These are phyloP conservation scores for Dactylellina leptospora DNA, from an alignment of 2,329 filamentous ascomycete genomes.

Conservation along the genomic window DNA sequence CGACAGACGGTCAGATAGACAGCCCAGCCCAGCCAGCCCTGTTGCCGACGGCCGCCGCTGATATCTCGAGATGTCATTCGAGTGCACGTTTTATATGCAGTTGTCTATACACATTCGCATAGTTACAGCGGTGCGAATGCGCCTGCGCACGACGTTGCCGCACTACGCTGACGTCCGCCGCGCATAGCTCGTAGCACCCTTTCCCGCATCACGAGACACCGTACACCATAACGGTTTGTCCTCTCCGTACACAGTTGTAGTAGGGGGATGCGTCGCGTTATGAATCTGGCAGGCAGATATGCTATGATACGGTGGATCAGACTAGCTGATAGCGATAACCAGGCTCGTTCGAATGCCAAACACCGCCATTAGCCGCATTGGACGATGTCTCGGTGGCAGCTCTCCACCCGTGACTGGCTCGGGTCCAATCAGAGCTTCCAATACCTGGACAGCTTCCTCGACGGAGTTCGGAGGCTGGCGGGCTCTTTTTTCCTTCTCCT, in stretches of 20 bases:
- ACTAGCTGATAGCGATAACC: constrained; percentile 40
- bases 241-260: background rate
- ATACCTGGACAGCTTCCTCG: constrained; percentile 6
- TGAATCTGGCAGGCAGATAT: constrained; percentile 15
- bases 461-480: constrained; percentile 51
- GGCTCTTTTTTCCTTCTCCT: constrained; percentile 12
- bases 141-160: too few species aligned
- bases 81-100: too few species aligned
- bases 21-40: too few species aligned
- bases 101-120: too few species aligned
- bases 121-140: too few species aligned
- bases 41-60: too few species aligned
- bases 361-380: constrained; percentile 48
- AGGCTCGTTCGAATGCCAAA: constrained; percentile 11
- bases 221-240: too few species aligned
- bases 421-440: constrained; percentile 34
- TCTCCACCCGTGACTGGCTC: constrained; percentile 25
- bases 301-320: background rate
- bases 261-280: background rate
- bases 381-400: constrained; percentile 7
- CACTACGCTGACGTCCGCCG: too few species aligned
- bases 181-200: too few species aligned
- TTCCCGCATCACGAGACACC: too few species aligned
- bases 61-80: background rate
- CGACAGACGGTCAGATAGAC: too few species aligned